A percentile compares a stretch with the other conserved stretches of the same genome.
These are phyloP conservation scores for Neocatenulostroma microsporum DNA, from an alignment of 2,329 filamentous ascomycete genomes.

Conservation along the genomic window DNA sequence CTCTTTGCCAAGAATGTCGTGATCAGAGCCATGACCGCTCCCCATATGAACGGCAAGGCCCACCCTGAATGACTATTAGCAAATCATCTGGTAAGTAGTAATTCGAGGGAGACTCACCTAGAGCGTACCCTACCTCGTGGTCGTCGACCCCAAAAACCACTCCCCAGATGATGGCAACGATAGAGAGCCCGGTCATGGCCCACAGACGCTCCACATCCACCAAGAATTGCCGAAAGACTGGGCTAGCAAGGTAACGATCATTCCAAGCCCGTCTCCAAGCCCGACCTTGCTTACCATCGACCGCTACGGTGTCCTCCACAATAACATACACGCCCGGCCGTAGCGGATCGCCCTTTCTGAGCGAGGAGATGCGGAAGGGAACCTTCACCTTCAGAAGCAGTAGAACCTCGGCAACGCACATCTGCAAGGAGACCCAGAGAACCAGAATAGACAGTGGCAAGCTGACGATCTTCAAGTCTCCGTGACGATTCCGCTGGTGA, in stretches of 20 bases:
- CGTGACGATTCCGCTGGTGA: slow-evolving; percentile 4
- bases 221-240: slow-evolving; percentile 2
- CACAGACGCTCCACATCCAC: slow-evolving; percentile 6
- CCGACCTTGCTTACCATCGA: slow-evolving; percentile 7
- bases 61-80: no score
- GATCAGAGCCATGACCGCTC: no score
- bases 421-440: not conserved
- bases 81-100: no score
- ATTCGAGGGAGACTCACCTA: no score
- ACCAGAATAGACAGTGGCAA: slow-evolving; percentile 1
- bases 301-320: slow-evolving; percentile 10
- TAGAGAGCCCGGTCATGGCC: slow-evolving; percentile 1
- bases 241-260: slow-evolving; percentile 6
- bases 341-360: not conserved
- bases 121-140: slow-evolving; percentile 8
- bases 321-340: slow-evolving; percentile 7
- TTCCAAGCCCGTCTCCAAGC: slow-evolving; percentile 6
- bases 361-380: slow-evolving; percentile 5
- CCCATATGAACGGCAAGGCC: no score
- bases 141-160: slow-evolving; percentile 7
- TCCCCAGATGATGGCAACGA: slow-evolving; percentile 2
- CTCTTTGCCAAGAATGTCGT: no score
- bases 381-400: not conserved
- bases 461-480: not conserved
- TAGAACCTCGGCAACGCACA: not conserved